Conservation (phyloP, 225 moss, liverwort and hornwort genomes). For the Asterella californica region DNA sequence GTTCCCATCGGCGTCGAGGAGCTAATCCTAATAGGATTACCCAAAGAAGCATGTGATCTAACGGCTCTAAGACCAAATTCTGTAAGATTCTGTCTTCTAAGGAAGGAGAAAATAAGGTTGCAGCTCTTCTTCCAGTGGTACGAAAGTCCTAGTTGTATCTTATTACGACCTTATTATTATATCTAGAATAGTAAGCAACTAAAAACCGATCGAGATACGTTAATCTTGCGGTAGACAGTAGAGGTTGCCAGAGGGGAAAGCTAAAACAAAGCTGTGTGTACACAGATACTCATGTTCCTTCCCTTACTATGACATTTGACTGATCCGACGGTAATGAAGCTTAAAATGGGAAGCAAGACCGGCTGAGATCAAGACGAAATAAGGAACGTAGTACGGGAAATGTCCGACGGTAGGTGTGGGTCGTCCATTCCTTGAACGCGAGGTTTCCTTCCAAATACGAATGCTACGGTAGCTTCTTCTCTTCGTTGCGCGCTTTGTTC, state of each 20-base stretch:
- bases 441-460: neutral
- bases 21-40: neutral
- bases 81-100: neutral
- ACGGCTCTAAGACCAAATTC: neutral
- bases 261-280: neutral
- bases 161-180: too few species aligned
- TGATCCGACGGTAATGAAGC: neutral
- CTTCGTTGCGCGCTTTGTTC: neutral
- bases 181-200: too few species aligned
- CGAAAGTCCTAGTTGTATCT: neutral
- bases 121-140: neutral
- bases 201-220: too few species aligned
- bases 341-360: neutral
- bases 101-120: too few species aligned
- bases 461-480: neutral
- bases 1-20: neutral
- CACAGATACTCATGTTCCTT: neutral
- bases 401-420: neutral
- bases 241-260: neutral
- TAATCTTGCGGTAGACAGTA: neutral
- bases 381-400: neutral
- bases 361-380: neutral
- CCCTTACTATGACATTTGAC: neutral
- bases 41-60: neutral
- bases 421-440: neutral